Conservation (phyloP, 1,284 basidiomycete species). For the Ganoderma resinaceum region DNA sequence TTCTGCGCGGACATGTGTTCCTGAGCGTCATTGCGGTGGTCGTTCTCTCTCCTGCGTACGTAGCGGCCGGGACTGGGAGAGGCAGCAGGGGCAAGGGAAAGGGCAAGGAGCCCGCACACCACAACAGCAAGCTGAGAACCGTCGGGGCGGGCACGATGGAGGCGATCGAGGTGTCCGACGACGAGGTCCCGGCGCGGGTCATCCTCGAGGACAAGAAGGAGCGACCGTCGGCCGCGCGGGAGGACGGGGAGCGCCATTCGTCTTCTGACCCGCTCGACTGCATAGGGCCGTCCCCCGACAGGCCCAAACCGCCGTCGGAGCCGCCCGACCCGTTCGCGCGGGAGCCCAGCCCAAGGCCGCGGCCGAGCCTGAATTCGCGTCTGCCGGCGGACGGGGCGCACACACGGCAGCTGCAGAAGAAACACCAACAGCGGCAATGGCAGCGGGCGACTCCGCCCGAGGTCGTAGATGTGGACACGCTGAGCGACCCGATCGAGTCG, state of each 20-base stretch:
- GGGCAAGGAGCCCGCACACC: constrained; percentile 8
- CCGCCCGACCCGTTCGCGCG: neutral
- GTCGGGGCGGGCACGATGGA: constrained; percentile 8
- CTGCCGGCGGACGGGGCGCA: constrained; percentile 19
- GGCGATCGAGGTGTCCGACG: constrained; percentile 7
- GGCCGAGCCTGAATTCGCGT: neutral
- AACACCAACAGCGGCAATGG: neutral
- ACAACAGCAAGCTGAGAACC: neutral
- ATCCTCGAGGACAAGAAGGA: neutral
- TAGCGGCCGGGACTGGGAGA: neutral
- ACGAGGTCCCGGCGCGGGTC: constrained; percentile 15
- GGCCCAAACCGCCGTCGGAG: neutral
- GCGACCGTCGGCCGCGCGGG: neutral
- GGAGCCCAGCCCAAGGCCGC: neutral
- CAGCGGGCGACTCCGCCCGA: neutral
- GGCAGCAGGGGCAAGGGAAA: constrained; percentile 9
- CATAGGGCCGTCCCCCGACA: neutral
- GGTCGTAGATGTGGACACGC: constrained; percentile 1
- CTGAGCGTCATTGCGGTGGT: neutral
- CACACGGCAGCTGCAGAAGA: constrained; percentile 2
- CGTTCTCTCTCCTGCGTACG: neutral
- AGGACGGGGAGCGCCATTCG: neutral
- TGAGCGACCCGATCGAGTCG: constrained; percentile 24
- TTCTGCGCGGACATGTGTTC: neutral
- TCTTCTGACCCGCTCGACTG: constrained; percentile 22